A percentile compares a stretch with the other conserved stretches of the same genome.
phyloP scores from a whole-genome alignment of 2,329 filamentous ascomycete species.

The Byssochlamys sp. region DNA sequence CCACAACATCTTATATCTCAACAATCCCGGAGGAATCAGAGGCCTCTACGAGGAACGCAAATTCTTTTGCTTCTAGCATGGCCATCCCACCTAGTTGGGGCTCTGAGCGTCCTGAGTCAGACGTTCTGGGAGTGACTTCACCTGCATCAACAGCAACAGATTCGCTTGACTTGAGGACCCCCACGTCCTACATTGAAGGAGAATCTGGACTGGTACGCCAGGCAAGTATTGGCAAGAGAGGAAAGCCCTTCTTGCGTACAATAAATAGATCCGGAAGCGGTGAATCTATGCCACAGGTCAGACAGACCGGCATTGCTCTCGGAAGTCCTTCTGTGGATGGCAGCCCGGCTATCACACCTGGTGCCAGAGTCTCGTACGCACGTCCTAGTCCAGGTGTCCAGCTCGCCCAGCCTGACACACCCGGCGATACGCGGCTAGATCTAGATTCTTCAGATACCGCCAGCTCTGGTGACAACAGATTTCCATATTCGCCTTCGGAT shows the following conservation, averaged over 20 bases:
- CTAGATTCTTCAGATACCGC: neutral
- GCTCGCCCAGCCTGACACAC: too few species aligned
- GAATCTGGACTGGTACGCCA: slow-evolving; percentile 15
- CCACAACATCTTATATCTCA: slow-evolving; percentile 57
- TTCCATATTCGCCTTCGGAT: neutral
- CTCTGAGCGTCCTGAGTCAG: slow-evolving; percentile 38
- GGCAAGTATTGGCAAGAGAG: slow-evolving; percentile 21
- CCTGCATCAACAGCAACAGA: slow-evolving; percentile 7
- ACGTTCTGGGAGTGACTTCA: slow-evolving; percentile 28
- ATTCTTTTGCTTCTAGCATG: slow-evolving; percentile 61
- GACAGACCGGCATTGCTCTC: neutral
- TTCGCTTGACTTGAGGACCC: slow-evolving; percentile 3
- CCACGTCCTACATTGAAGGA: slow-evolving; percentile 9
- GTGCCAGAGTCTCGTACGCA: neutral
- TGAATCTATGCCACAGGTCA: neutral
- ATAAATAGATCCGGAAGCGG: slow-evolving; percentile 13
- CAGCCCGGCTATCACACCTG: neutral
- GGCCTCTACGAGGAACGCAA: slow-evolving; percentile 42
- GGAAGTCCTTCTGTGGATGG: slow-evolving; percentile 18
- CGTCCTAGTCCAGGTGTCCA: neutral
- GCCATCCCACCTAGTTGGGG: slow-evolving; percentile 63
- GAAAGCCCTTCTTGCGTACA: slow-evolving; percentile 21
- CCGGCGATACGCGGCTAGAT: too few species aligned
- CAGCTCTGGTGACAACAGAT: neutral
- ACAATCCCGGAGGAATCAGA: slow-evolving; percentile 66